A percentile compares a stretch with the other conserved stretches of the same genome.
Evolutionary conservation across 805 yeast species (phyloP).

Genomic region (Candida sakaeoensis): DNA sequence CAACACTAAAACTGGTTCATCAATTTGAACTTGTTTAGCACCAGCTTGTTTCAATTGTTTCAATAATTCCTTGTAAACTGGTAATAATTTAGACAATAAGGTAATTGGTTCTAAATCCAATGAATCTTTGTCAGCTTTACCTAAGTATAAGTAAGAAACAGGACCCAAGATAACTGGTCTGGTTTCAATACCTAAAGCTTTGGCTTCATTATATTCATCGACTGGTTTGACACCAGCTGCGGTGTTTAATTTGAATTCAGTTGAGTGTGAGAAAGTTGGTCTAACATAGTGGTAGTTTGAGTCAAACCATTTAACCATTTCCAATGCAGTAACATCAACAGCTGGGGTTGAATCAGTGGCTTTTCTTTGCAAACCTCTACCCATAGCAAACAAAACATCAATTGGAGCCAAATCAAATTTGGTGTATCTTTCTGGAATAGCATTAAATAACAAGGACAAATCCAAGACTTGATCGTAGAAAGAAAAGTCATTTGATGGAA

Average conservation of each 20-base stretch:
- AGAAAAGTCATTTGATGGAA: conserved; percentile 97
- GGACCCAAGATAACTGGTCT: conserved; percentile 98
- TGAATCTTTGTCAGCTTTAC: conserved; percentile 98
- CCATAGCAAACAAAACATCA: conserved; percentile 97
- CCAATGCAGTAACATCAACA: conserved; percentile 97
- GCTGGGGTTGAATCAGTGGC: conserved; percentile 84
- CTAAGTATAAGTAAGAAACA: conserved; percentile 87
- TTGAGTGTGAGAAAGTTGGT: conserved; percentile 95
- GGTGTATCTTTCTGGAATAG: conserved; percentile 94
- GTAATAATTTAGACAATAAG: conserved; percentile 82
- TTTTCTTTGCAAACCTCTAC: conserved; percentile 98
- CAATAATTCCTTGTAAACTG: conserved; percentile 88
- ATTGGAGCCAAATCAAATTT: conserved; percentile 84
- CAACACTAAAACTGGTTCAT: conserved; percentile 94
- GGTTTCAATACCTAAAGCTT: conserved; percentile 91
- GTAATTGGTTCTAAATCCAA: conserved; percentile 91
- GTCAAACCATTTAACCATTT: conserved; percentile 99
- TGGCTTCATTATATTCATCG: conserved; percentile 96
- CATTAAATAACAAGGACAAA: conserved; percentile 88
- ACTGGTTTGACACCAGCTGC: conserved; percentile 85
- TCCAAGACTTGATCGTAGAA: conserved; percentile 97
- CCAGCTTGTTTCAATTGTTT: conserved; percentile 89
- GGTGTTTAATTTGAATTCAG: conserved; percentile 86
- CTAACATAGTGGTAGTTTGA: conserved; percentile 99
- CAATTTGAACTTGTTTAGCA: conserved; percentile 92